A percentile compares a stretch with the other conserved stretches of the same genome.
phyloP scores from a whole-genome alignment of 768 basidiomycete species.

The Trametes maxima region DNA sequence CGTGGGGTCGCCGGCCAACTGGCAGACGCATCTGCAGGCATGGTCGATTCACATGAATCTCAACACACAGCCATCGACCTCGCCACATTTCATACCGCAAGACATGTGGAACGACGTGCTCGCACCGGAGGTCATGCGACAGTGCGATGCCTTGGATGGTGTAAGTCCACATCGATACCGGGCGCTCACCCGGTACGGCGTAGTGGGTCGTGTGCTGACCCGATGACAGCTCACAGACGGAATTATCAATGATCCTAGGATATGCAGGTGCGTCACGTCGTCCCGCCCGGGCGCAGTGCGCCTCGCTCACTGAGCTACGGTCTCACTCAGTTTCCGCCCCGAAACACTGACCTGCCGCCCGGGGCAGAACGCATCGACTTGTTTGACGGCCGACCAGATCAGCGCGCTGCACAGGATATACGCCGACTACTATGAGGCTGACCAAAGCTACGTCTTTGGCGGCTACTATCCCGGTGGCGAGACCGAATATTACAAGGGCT shows the following conservation, averaged over 20 bases:
- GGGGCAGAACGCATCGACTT: constrained; percentile 28
- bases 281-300: not conserved
- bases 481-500: constrained; percentile 19
- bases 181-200: not conserved
- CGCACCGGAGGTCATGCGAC: constrained; percentile 34
- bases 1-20: constrained; percentile 36
- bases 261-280: constrained; percentile 23
- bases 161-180: constrained; percentile 8
- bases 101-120: constrained; percentile 32
- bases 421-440: constrained; percentile 30
- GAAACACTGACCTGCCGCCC: constrained; percentile 33
- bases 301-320: not conserved
- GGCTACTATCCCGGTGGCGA: constrained; percentile 35
- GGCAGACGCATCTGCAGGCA: constrained; percentile 27
- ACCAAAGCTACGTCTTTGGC: constrained; percentile 30
- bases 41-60: constrained; percentile 31
- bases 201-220: not conserved
- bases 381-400: constrained; percentile 33
- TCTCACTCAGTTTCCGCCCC: constrained; percentile 28
- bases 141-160: constrained; percentile 38
- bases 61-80: constrained; percentile 26
- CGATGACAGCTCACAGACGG: constrained; percentile 29
- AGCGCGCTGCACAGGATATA: constrained; percentile 32
- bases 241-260: constrained; percentile 31
- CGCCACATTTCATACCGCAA: constrained; percentile 30